Evolutionary conservation across 2,329 filamentous ascomycete genomes (phyloP), one percentile per base, ranked within the genome.

Genomic region (Epichloe sp.): DNA sequence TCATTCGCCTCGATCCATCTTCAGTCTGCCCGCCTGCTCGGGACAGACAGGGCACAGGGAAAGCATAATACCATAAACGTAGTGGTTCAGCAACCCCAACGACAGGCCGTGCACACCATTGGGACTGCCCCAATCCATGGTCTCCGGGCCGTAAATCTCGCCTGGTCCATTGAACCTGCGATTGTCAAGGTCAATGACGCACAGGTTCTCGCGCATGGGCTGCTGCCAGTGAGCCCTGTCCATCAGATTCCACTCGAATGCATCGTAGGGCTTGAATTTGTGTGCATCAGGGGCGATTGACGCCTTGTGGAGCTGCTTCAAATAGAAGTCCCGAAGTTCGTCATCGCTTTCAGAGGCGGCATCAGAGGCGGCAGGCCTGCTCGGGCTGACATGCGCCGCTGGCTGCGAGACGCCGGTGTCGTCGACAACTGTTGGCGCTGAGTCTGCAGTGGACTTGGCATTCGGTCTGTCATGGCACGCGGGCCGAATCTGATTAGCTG

Each of bases 101-200:
- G 71, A 71, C 10, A 69, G 58, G 35, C 66, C 65, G 47, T 67
- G 64, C 14, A 71, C 55, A 43, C 60, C 55, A 1, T 55, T 45
- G 12, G 61, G 52, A 17, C 65, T 56, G 31, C 66, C 59, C 68
- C 68, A 72, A 51, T 57, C 61, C 61, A 72, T 70, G 44, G 58
- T 45, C 0, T 58, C 46, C 1, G 62, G 55, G 5, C 62, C 61
- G 47, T 70, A 73, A 42, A 71, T 59, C 55, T 66, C 60, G 34
- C 65, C 65, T 3, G 64, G 54, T 44, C 59, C 58, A 47, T 63
- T 56, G 49, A 72, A 71, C 2, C 59, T 58, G 34, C 71, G 68
- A 57, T 66, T 71, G 57, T 73, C 71, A 44, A 73, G 61, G 52
- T 73, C 70, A 55, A 73, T 68, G 55, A 73, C 71, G 65, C 69